Evolutionary conservation across 345 rosid species (phyloP), one percentile per base, ranked within the genome.

Genomic region (Melaleuca alternifolia): DNA sequence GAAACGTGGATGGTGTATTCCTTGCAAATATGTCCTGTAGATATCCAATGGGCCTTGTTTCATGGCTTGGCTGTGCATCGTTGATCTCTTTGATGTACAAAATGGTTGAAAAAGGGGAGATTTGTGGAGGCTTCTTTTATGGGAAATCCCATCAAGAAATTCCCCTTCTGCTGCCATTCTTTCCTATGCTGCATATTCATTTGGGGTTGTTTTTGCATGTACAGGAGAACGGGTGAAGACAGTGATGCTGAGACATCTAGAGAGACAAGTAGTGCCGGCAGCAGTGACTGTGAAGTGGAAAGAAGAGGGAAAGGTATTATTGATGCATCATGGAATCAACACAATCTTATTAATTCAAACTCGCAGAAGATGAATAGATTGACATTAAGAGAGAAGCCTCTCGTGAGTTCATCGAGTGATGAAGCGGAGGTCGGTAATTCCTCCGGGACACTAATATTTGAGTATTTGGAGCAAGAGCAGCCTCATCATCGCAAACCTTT

Each of bases 401-500:
- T 85, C 28, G 52, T 81, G 88, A 86, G 88, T 88, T 88, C 93
- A 77, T 89, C 91, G 44, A 88, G 91, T 61, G 88, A 91, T 83
- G 92, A 92, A 85, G 59, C 76, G 9, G 93, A 91, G 84, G 79
- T 79, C 82, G 54, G 87, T 85, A 85, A 86, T 85, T 84, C 91
- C 14, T 88, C 85, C 82, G 91, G 93, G 52, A 61, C 23, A 76
- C 94, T 92, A 50, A 88, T 89, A 48, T 93, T 86, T 87, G 92
- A 93, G 83, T 92, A 94, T 89, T 85, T 92, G 85, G 96, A 94
- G 85, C 93, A 84, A 84, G 95, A 92, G 77, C 93, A 90, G 85
- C 96, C 96, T 8, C 92, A 87, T 90, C 88, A 86, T 75, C 91
- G 95, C 37, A 87, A 87, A 85, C 96, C 96, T 89, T 92, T 94